phyloP scores from a whole-genome alignment of 176 grass and related monocot genomes.

The Oryza meridionalis region DNA sequence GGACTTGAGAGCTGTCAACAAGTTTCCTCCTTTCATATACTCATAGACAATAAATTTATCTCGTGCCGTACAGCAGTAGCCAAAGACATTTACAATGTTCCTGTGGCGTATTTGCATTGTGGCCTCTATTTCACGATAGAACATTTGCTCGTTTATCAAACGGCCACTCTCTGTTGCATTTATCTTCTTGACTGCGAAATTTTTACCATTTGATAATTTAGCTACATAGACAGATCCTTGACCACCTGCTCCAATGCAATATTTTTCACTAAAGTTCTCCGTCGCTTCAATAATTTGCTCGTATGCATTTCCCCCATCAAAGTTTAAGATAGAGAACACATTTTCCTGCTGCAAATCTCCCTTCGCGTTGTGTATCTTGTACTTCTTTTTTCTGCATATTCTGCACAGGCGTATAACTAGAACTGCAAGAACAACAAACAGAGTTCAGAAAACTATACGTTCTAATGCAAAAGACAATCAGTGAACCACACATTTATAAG shows the following conservation, averaged over 20 bases:
- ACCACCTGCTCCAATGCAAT: conserved; percentile 6
- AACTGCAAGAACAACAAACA: background rate
- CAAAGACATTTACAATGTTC: background rate
- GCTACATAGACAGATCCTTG: conserved; percentile 8
- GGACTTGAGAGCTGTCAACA: background rate
- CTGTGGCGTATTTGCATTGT: background rate
- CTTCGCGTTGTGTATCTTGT: background rate
- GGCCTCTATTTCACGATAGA: conserved; percentile 4
- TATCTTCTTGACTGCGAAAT: conserved; percentile 11
- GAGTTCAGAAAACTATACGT: background rate
- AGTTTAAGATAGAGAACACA: conserved; percentile 8
- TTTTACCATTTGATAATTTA: background rate
- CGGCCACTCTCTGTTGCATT: background rate
- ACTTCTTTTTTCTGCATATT: background rate
- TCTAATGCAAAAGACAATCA: background rate
- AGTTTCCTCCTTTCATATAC: conserved; percentile 13
- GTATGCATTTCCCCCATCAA: conserved; percentile 3
- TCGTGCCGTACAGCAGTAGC: background rate
- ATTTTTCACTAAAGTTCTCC: conserved; percentile 11
- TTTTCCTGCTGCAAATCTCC: background rate
- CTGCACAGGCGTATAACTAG: background rate
- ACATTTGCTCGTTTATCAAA: background rate
- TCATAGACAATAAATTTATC: conserved; percentile 15
- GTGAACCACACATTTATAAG: background rate
- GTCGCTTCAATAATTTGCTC: conserved; percentile 4